Conservation (phyloP, 2,329 filamentous ascomycete species). For the Alternaria ethzedia region DNA sequence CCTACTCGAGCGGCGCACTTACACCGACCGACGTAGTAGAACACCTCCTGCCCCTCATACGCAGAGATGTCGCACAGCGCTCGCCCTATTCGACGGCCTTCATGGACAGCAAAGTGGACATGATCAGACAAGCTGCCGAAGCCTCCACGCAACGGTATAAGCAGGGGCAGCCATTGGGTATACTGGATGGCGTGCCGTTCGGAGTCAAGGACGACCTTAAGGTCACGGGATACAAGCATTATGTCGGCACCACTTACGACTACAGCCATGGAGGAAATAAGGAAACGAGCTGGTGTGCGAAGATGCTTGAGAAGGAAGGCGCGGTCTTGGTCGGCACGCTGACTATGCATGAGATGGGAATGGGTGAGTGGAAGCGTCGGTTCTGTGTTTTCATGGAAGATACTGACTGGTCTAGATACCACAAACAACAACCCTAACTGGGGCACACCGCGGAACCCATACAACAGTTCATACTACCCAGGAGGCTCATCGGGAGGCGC, state of each 20-base stretch:
- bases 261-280: constrained; percentile 56
- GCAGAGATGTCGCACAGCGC: constrained; percentile 60
- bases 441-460: constrained; percentile 79
- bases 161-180: constrained; percentile 67
- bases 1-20: constrained; percentile 71
- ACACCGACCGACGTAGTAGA: constrained; percentile 77
- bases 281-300: constrained; percentile 73
- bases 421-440: constrained; percentile 81
- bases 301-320: constrained; percentile 74
- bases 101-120: constrained; percentile 68
- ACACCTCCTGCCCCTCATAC: constrained; percentile 73
- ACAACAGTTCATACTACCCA: constrained; percentile 77
- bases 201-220: constrained; percentile 83
- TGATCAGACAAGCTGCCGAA: constrained; percentile 70
- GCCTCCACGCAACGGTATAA: constrained; percentile 77
- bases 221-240: constrained; percentile 72
- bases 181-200: constrained; percentile 82
- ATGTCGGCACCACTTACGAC: constrained; percentile 68
- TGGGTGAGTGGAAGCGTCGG: constrained; percentile 55
- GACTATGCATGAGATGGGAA: constrained; percentile 81
- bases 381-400: neutral
- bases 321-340: constrained; percentile 78
- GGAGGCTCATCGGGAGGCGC: constrained; percentile 82
- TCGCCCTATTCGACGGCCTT: constrained; percentile 75
- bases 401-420: constrained; percentile 60